Evolutionary conservation across 495 filamentous ascomycete genomes (phyloP).

Genomic region (Xylaria venustula): DNA sequence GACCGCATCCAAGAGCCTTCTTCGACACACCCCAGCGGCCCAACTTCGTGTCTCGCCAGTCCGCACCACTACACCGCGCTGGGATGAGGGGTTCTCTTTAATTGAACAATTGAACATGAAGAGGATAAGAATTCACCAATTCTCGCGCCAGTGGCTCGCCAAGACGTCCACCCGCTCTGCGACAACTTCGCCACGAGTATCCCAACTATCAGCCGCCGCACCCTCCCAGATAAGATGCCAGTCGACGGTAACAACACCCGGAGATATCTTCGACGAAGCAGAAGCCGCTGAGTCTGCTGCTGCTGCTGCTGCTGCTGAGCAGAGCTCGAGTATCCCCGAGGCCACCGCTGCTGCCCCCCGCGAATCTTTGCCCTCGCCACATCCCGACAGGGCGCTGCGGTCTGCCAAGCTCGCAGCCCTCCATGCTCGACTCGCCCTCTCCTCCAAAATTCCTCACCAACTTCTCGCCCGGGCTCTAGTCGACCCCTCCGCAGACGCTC

Average conservation of each 20-base stretch:
- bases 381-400: conserved; percentile 59
- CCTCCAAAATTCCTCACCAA: conserved; percentile 76
- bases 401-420: conserved; percentile 93
- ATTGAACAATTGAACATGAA: conserved; percentile 27
- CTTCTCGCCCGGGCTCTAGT: conserved; percentile 84
- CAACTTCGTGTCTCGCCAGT: conserved; percentile 23
- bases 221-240: conserved; percentile 31
- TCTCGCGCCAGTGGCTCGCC: conserved; percentile 68
- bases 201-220: conserved; percentile 23
- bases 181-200: conserved; percentile 21
- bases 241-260: conserved; percentile 19
- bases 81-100: conserved; percentile 29
- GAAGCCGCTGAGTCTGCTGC: conserved; percentile 3
- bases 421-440: conserved; percentile 84
- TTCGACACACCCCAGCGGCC: conserved; percentile 21
- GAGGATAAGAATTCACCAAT: conserved; percentile 67
- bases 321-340: neutral
- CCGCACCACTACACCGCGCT: conserved; percentile 13
- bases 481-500: conserved; percentile 74
- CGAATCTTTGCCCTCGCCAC: conserved; percentile 59
- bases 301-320: too few species aligned
- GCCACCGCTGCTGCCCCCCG: neutral
- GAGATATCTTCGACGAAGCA: conserved; percentile 21
- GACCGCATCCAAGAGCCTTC: conserved; percentile 21
- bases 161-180: conserved; percentile 18